Conservation (phyloP, 345 rosid genomes). For the Turritis glabra region DNA sequence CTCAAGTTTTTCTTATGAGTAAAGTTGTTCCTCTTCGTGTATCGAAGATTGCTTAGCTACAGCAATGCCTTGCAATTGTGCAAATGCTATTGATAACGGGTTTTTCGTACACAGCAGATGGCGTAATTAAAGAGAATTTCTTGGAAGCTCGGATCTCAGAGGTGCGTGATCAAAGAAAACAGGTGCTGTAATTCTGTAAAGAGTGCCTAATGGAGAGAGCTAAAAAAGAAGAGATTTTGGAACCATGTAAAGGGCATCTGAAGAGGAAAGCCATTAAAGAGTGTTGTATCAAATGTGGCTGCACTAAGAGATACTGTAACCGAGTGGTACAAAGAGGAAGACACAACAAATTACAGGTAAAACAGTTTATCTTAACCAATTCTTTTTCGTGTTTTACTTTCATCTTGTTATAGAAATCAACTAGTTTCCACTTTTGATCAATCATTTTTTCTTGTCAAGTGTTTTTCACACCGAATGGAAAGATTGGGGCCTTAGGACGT, state of each 20-base stretch:
- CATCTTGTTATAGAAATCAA: neutral
- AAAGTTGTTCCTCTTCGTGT: conserved; percentile 60
- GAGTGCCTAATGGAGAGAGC: conserved; percentile 70
- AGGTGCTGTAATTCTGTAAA: conserved; percentile 49
- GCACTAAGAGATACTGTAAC: conserved; percentile 71
- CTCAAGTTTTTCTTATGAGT: conserved; percentile 39
- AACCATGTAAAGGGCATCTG: conserved; percentile 81
- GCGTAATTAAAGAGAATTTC: conserved; percentile 60
- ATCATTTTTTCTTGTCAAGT: conserved; percentile 44
- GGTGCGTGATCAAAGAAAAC: conserved; percentile 56
- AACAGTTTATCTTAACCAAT: conserved; percentile 5
- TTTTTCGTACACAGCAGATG: conserved; percentile 60
- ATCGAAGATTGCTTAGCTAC: conserved; percentile 56
- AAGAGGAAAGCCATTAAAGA: conserved; percentile 72
- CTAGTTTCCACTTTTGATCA: neutral
- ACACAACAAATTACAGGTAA: conserved; percentile 64
- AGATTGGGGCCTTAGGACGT: conserved; percentile 82
- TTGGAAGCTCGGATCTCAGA: conserved; percentile 59
- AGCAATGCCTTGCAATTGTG: conserved; percentile 51
- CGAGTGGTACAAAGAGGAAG: conserved; percentile 83
- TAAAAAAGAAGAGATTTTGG: conserved; percentile 47
- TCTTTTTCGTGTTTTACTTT: neutral
- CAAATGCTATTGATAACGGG: conserved; percentile 38
- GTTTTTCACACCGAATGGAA: conserved; percentile 57
- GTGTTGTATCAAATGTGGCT: conserved; percentile 88